These are phyloP conservation scores for Protomyces pachydermus DNA, from an alignment of 1,139 yeast genomes.

Conservation along the genomic window DNA sequence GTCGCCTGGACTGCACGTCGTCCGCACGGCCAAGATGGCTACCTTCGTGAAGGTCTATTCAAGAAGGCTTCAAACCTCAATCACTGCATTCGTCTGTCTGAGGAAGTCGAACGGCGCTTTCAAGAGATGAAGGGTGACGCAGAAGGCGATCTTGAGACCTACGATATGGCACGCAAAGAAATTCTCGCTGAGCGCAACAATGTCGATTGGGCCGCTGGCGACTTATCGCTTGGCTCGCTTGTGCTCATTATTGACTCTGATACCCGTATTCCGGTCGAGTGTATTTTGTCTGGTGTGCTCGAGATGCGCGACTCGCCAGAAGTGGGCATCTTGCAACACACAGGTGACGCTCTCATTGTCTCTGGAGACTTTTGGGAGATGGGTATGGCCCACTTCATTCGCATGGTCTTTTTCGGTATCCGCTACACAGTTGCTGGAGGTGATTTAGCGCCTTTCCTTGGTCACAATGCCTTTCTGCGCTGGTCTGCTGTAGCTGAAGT, in stretches of 20 bases:
- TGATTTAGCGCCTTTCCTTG: conserved; percentile 31
- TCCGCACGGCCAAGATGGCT: conserved; percentile 30
- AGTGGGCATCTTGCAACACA: conserved; percentile 30
- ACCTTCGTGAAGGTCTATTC: conserved; percentile 21
- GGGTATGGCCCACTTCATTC: conserved; percentile 32
- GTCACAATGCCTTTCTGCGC: conserved; percentile 31
- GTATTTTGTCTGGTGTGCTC: conserved; percentile 31
- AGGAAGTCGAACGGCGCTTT: conserved; percentile 28
- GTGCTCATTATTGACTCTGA: conserved; percentile 32
- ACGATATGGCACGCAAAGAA: conserved; percentile 14
- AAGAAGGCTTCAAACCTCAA: conserved; percentile 25
- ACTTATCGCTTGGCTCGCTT: conserved; percentile 30
- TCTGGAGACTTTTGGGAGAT: conserved; percentile 30
- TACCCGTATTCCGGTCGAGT: conserved; percentile 31
- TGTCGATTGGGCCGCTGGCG: conserved; percentile 24
- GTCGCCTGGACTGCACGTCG: conserved; percentile 31
- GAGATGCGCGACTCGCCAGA: conserved; percentile 32
- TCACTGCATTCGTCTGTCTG: conserved; percentile 24
- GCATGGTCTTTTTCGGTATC: conserved; percentile 31
- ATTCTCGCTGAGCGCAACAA: neutral
- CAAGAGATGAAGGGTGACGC: conserved; percentile 28
- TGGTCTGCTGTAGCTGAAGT: conserved; percentile 30
- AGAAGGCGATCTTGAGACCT: conserved; percentile 28
- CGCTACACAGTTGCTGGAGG: conserved; percentile 32
- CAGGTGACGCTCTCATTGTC: conserved; percentile 30